Base-by-base conservation (phyloP, 768 basidiomycete species). In the Xerocomellus amylosporus region DNA sequence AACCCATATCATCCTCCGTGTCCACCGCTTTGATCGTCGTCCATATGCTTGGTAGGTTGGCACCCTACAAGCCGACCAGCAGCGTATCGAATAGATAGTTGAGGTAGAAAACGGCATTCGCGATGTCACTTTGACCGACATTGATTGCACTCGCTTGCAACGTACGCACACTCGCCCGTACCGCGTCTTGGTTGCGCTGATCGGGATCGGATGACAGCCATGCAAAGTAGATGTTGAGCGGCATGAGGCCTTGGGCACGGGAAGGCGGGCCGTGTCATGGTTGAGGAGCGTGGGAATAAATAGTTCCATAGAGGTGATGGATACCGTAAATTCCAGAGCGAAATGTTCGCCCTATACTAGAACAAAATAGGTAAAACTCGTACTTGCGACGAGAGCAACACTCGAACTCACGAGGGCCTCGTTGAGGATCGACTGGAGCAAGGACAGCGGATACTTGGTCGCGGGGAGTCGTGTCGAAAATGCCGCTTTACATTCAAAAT, bases 71-170 rank as follows among this genome's bases (percentile, higher is more conserved):
- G 5, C 64, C 42, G 24, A 71, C 61, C 39, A 83, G 36, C 2
- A 80, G 77, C 8, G 82, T 84, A 53, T 75, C 76, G 52, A 61
- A 72, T 2, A 81, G 83, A 60, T 84, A 86, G 62, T 87, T 86
- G 8, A 75, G 72, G 58, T 87, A 85, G 30, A 74, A 42, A 0
- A 75, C 58, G 2, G 71, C 75, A 14, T 14, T 14, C 13, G 33
- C 13, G 31, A 33, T 33, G 33, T 33, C 13, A 33, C 5, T 33
- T 33, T 33, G 3, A 33, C 31, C 5, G 10, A 3, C 10, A 31
- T 31, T 31, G 31, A 31, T 31, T 13, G 2, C 31, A 8, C 36
- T 67, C 15, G 65, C 53, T 9, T 62, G 66, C 34, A 85, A 70
- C 5, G 68, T 70, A 0, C 58, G 69, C 0, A 73, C 68, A 52